Percentiles rank a stretch among this genome's conserved stretches.
These are phyloP conservation scores for Scytalidium lignicola DNA, from an alignment of 2,329 filamentous ascomycete species.

Conservation along the genomic window DNA sequence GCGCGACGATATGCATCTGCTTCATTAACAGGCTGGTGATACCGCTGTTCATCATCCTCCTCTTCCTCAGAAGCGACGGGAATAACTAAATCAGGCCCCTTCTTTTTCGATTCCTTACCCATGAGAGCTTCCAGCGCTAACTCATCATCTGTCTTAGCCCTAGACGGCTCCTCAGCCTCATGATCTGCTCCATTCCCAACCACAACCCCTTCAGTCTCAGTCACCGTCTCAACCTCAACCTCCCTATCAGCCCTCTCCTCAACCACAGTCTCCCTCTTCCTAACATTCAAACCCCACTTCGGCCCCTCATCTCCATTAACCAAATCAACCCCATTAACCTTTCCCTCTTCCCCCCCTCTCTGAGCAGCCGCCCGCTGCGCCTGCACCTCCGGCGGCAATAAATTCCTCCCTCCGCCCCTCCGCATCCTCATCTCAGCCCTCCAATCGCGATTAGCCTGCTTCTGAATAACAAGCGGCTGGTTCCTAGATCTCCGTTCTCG, in stretches of 20 bases:
- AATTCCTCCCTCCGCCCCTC: constrained; percentile 43
- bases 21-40: constrained; percentile 41
- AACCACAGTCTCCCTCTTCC: constrained; percentile 26
- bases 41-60: constrained; percentile 14
- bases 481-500: constrained; percentile 16
- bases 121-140: constrained; percentile 63
- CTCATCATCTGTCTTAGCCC: constrained; percentile 47
- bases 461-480: constrained; percentile 50
- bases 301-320: constrained; percentile 36
- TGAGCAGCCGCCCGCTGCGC: constrained; percentile 36
- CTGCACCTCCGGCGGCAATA: constrained; percentile 50
- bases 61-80: constrained; percentile 22
- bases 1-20: constrained; percentile 66
- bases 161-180: constrained; percentile 14
- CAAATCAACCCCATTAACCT: constrained; percentile 37
- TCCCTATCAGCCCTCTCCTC: constrained; percentile 20
- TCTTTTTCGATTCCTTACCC: constrained; percentile 43
- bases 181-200: constrained; percentile 8
- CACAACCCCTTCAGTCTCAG: constrained; percentile 20
- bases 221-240: constrained; percentile 16
- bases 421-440: constrained; percentile 46
- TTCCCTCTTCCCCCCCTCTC: constrained; percentile 22
- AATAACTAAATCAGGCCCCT: constrained; percentile 48
- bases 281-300: constrained; percentile 45
- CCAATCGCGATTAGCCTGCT: constrained; percentile 58